Evolutionary conservation across 2,329 filamentous ascomycete genomes (phyloP), one percentile per base, ranked within the genome.

Genomic region (Thermoascus crustaceus): DNA sequence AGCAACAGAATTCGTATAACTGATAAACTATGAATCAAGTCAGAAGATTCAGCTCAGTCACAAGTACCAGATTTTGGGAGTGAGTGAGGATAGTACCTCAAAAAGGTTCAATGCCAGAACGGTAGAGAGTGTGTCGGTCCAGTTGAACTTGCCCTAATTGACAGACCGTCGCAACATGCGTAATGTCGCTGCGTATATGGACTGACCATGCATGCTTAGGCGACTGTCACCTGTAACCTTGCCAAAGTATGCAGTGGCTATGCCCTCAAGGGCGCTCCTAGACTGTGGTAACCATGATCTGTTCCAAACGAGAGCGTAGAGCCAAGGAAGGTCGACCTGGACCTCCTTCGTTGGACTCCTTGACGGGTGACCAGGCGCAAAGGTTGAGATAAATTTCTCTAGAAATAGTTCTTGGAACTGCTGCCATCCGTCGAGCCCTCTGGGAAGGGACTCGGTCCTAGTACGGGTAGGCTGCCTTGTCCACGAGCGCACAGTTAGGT

Each of bases 1-100:
- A 4, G 19, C 32, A 24, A 4, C 20, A 10, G 32, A 8, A 9
- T 11, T 20, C 11, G 19, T 34, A 9, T n/a, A 34, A 25, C 24
- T 34, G 21, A 34, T 34, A 11, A 34, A 16, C 32, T 34, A n/a
- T n/a, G n/a, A n/a, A n/a, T 7, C 26, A n/a, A n/a, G 16, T 20
- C 11, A 22, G 30, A 5, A 32, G 7, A 32, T 20, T 32, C 10
- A 13, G 30, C 30, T 18, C 8, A 20, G 13, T 11, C 9, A 21
- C 2, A 18, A 6, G n/a, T 5, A 19, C 7, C 14, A n/a, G n/a
- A 4, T 2, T 4, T 32, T 7, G 10, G 9, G 11, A 6, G 5
- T 4, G 8, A 8, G 6, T 8, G 9, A 10, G 21, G 11, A 16
- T 18, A 34, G 14, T 34, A 34, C 32, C 32, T 34, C 32, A 17